Base-by-base conservation (phyloP, 2,329 filamentous ascomycete species). In the Apiospora arundinis region DNA sequence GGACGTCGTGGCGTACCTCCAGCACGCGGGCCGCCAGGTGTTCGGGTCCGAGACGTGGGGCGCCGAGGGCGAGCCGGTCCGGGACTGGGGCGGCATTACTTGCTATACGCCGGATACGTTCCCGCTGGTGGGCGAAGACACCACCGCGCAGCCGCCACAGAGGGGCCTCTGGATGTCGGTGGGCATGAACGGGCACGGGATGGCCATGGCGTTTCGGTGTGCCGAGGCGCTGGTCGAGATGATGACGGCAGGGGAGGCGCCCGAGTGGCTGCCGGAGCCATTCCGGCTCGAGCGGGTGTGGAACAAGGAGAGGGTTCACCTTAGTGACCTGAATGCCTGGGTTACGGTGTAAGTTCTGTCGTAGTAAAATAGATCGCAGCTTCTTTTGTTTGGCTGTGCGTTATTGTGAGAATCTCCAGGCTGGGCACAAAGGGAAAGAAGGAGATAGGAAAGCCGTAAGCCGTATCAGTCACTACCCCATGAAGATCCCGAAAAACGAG, bases 71-170 rank as follows among this genome's bases (percentile, higher is more conserved):
- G 45, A 56, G 21, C 28, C 44, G 21, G 45, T 71, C 44, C 65
- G 49, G 23, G 67, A 71, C 56, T 71, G 70, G 70, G 37, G 52
- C 23, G 70, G 70, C 25, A 71, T 71, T 18, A 69, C 68, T 2
- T 71, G 70, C 46, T 71, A 71, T n/a, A 71, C 70, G n/a, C 70
- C 67, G n/a, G 70, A 71, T 32, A 67, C 67, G 25, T 71, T 66
- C 28, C 70, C 70, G 32, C 68, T 71, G 14, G 70, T 71, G 8
- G 70, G 70, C 21, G 70, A 71, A 37, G 56, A 63, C 21, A 60
- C 52, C 5, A 12, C 56, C n/a, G 7, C 32, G 45, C 44, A 32
- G 7, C 23, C 25, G 70, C 14, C n/a, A 11, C 69, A 37, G 40
- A 67, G 32, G 32, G 56, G 70, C 7, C 56, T 71, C 16, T 71